Percentiles rank a stretch among this genome's conserved stretches.
Evolutionary conservation across 1,139 yeast genomes (phyloP).

Genomic region (Eremothecium sinecaudum): DNA sequence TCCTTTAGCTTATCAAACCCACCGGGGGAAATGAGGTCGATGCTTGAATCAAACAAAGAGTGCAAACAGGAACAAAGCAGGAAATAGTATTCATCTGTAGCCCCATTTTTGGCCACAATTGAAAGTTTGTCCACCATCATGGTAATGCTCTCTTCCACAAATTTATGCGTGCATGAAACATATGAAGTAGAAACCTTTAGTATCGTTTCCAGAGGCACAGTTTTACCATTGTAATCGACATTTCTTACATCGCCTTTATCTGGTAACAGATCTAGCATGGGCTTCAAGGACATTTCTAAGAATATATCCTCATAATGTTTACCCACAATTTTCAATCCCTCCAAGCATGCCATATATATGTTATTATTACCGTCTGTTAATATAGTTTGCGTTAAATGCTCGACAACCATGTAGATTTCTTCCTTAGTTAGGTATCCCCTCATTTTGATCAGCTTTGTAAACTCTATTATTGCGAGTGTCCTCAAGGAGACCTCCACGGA

Average conservation of each 20-base stretch:
- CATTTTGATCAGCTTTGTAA: conserved; percentile 45
- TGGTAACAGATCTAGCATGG: conserved; percentile 46
- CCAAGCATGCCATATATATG: conserved; percentile 38
- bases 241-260: conserved; percentile 28
- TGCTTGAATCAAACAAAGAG: conserved; percentile 24
- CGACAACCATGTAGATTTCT: conserved; percentile 56
- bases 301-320: conserved; percentile 38
- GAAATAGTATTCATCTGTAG: conserved; percentile 23
- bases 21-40: conserved; percentile 12
- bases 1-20: conserved; percentile 16
- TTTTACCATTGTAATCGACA: conserved; percentile 18
- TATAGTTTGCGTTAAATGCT: conserved; percentile 56
- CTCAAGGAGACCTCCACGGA: conserved; percentile 59
- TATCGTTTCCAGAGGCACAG: conserved; percentile 31
- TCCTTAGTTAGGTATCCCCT: conserved; percentile 39
- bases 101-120: conserved; percentile 11
- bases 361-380: conserved; percentile 37
- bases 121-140: conserved; percentile 18
- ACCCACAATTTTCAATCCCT: conserved; percentile 44
- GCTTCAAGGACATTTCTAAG: conserved; percentile 52
- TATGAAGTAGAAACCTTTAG: conserved; percentile 37
- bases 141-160: conserved; percentile 26
- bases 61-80: conserved; percentile 24
- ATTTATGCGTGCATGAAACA: conserved; percentile 27
- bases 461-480: conserved; percentile 54